These are phyloP conservation scores for Camellia sinensis DNA, from an alignment of 148 eudicot species.

Conservation along the genomic window DNA sequence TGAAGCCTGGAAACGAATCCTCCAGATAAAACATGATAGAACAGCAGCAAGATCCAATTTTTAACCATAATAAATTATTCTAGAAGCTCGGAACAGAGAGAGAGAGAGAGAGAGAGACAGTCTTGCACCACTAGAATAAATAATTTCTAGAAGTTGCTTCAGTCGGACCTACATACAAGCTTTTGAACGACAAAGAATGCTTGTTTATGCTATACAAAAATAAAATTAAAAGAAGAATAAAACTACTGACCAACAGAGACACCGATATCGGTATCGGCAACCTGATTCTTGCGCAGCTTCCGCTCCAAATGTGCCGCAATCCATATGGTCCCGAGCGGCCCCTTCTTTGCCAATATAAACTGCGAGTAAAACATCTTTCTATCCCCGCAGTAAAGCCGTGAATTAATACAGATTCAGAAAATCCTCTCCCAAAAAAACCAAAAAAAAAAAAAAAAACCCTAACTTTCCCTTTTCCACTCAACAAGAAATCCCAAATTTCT, in stretches of 20 bases:
- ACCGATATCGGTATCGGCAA: slow-evolving; percentile 90
- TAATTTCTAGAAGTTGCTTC: background rate
- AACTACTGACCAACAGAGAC: slow-evolving; percentile 76
- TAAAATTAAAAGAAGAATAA: background rate
- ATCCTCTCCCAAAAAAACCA: background rate
- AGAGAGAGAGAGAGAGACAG: background rate
- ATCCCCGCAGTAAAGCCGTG: slow-evolving; percentile 21
- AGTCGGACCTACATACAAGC: background rate
- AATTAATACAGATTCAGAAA: background rate
- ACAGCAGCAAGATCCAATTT: background rate
- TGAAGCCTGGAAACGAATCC: background rate
- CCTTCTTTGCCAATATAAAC: slow-evolving; percentile 90
- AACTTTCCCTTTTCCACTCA: background rate
- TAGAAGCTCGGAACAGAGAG: background rate
- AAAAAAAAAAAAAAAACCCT: background rate
- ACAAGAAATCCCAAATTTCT: background rate
- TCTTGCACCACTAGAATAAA: background rate
- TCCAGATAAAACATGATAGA: background rate
- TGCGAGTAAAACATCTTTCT: slow-evolving; percentile 89
- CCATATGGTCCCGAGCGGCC: slow-evolving; percentile 95
- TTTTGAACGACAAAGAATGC: background rate
- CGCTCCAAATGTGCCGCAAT: slow-evolving; percentile 95
- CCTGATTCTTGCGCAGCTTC: slow-evolving; percentile 91
- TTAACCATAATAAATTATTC: background rate
- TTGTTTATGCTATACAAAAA: background rate